These are phyloP conservation scores for Ceratocystis alfenasii DNA, from an alignment of 2,329 filamentous ascomycete species.

Conservation along the genomic window DNA sequence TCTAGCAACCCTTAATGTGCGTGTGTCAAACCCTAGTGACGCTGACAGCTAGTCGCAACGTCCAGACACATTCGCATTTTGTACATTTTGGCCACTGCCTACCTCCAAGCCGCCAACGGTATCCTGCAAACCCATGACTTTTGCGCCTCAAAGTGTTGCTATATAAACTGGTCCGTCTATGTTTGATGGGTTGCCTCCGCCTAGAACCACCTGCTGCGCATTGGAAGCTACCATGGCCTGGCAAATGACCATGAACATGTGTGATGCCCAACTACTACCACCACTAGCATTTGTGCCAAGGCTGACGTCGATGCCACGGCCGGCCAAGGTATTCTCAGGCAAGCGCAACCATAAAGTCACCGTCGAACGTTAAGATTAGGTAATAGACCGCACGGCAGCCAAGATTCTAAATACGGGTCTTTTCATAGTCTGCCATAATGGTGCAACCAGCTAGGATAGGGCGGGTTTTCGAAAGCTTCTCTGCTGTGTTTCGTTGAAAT, in stretches of 20 bases:
- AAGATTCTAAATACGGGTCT: slow-evolving; percentile 35
- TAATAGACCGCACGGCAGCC: slow-evolving; percentile 52
- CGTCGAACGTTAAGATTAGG: slow-evolving; percentile 47
- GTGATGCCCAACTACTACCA: slow-evolving; percentile 49
- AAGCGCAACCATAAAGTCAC: slow-evolving; percentile 50
- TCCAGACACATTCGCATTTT: too few relatives aligned
- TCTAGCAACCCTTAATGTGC: too few relatives aligned
- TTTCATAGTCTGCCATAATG: slow-evolving; percentile 46
- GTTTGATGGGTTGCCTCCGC: slow-evolving; percentile 35
- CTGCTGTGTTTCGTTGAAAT: slow-evolving; percentile 53
- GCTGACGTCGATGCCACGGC: slow-evolving; percentile 50
- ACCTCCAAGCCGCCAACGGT: slow-evolving; percentile 44
- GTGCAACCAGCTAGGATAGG: slow-evolving; percentile 58
- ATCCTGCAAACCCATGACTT: slow-evolving; percentile 43
- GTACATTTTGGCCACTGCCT: slow-evolving; percentile 52
- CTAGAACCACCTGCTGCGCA: slow-evolving; percentile 35
- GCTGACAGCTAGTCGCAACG: too few relatives aligned
- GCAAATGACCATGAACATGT: slow-evolving; percentile 47
- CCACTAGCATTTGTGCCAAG: slow-evolving; percentile 55
- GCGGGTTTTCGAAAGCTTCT: slow-evolving; percentile 37
- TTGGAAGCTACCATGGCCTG: slow-evolving; percentile 46
- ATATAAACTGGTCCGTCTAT: slow-evolving; percentile 46
- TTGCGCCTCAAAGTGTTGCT: slow-evolving; percentile 49
- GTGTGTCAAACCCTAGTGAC: too few relatives aligned
- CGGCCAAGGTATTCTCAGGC: slow-evolving; percentile 44